These are phyloP conservation scores for Komagataella mondaviorum DNA, from an alignment of 805 yeast species.

Conservation along the genomic window DNA sequence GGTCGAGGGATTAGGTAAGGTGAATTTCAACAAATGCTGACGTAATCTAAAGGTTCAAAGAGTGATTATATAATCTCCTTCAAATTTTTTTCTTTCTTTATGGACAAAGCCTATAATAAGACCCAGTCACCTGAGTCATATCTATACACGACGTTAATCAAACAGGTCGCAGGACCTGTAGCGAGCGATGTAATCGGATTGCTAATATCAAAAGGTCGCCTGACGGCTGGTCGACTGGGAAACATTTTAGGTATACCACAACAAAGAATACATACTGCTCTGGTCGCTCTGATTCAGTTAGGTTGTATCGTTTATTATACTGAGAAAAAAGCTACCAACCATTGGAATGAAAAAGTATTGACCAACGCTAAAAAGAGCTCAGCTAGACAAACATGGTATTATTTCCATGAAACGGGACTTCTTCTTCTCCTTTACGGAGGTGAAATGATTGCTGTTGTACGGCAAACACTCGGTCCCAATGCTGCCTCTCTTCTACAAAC, in stretches of 20 bases:
- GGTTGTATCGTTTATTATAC: slow-evolving; percentile 46
- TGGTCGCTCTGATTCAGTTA: slow-evolving; percentile 70
- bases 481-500: slow-evolving; percentile 54
- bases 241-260: slow-evolving; percentile 30
- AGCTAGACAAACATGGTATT: slow-evolving; percentile 30
- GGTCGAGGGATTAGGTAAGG: neutral
- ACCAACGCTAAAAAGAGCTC: slow-evolving; percentile 12
- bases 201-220: slow-evolving; percentile 56
- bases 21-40: neutral
- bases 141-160: slow-evolving; percentile 38
- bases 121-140: slow-evolving; percentile 52
- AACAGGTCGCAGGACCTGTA: slow-evolving; percentile 53
- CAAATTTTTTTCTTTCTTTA: neutral
- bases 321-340: slow-evolving; percentile 22
- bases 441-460: slow-evolving; percentile 32
- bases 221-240: slow-evolving; percentile 41
- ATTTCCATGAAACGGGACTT: slow-evolving; percentile 50
- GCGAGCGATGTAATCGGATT: slow-evolving; percentile 51
- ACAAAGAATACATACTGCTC: slow-evolving; percentile 41
- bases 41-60: neutral
- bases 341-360: slow-evolving; percentile 9
- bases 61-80: neutral
- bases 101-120: slow-evolving; percentile 17
- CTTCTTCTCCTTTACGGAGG: slow-evolving; percentile 63
- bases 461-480: slow-evolving; percentile 16